phyloP scores from a whole-genome alignment of 495 filamentous ascomycete genomes.

The Apodospora peruviana region DNA sequence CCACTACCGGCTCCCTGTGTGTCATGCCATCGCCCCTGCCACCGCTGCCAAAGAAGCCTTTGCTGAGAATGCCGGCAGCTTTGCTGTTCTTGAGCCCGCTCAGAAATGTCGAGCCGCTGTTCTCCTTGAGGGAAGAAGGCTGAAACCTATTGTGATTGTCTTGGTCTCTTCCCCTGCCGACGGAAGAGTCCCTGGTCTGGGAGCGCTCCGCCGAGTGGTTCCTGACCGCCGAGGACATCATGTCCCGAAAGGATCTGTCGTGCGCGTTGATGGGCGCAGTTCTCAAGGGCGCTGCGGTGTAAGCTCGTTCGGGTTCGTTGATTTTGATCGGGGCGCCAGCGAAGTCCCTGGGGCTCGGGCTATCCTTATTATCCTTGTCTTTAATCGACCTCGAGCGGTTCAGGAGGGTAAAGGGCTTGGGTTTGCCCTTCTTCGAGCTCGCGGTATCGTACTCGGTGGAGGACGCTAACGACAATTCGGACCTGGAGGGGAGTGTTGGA shows the following conservation, averaged over 20 bases:
- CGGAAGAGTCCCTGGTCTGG: constrained; percentile 27
- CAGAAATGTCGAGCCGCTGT: constrained; percentile 60
- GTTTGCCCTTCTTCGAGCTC: constrained; percentile 39
- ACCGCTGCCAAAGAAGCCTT: constrained; percentile 72
- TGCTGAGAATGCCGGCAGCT: constrained; percentile 72
- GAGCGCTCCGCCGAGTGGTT: constrained; percentile 61
- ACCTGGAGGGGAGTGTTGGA: constrained; percentile 32
- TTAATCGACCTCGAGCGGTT: constrained; percentile 65
- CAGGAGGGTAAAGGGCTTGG: constrained; percentile 55
- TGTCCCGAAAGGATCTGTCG: constrained; percentile 58
- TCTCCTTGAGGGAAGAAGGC: constrained; percentile 56
- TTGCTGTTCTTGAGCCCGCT: constrained; percentile 68
- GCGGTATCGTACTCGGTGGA: constrained; percentile 33
- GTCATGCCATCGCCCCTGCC: constrained; percentile 64
- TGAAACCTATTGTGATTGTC: constrained; percentile 31
- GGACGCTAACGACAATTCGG: constrained; percentile 39
- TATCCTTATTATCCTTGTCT: constrained; percentile 41
- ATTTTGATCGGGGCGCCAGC: constrained; percentile 23
- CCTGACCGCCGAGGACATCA: constrained; percentile 55
- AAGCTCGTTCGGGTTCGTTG: constrained; percentile 34
- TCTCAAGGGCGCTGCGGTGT: constrained; percentile 21
- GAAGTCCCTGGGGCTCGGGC: constrained; percentile 34
- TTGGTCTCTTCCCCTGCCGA: constrained; percentile 38
- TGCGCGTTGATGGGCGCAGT: constrained; percentile 56
- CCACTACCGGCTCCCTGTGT: constrained; percentile 57